Base-by-base conservation (phyloP, 2,329 filamentous ascomycete genomes). In the Tolypocladium album region DNA sequence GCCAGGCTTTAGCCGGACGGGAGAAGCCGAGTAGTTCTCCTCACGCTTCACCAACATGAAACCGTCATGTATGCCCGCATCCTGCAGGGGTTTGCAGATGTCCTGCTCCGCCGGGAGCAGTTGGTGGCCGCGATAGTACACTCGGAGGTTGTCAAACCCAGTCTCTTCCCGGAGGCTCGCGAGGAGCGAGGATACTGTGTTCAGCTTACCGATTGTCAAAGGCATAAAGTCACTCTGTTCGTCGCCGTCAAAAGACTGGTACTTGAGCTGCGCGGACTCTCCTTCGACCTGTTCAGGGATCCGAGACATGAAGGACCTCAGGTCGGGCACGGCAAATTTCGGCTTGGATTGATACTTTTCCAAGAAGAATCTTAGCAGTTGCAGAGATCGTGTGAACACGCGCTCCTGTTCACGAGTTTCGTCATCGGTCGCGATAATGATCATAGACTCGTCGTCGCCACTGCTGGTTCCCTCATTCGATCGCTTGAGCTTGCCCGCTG, bases 141-240 rank as follows among this genome's bases (percentile, higher is more conserved):
- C 77, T 4, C 84, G 86, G 66, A 91, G 89, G 66, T 88, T 90
- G 6, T 86, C 82, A 68, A 92, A 94, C 0, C 89, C 88, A 0
- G 89, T 93, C 20, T 82, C 82, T 61, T 86, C 80, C 39, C 82
- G 80, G 47, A 96, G 73, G 60, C 81, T 85, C 22, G 86, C 84
- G 38, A 89, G 78, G 6, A 96, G 76, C 50, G 89, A 87, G 1
- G 83, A 81, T 8, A 84, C 82, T 0, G 88, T 94, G 60, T 92
- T 90, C 34, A 83, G 79, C 53, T 82, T 81, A 0, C 89, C 89
- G 64, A 94, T 87, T 36, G 76, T 76, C 38, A 94, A 73, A 1
- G 79, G 76, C 65, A 81, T 80, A 34, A 91, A 80, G 15, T 83
- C 82, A 1, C 83, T 86, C 59, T 84, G 81, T 1, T 73, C 73